A percentile compares a stretch with the other conserved stretches of the same genome.
phyloP scores from a whole-genome alignment of 1,139 yeast genomes.

The Lodderomyces oxycetoniae region DNA sequence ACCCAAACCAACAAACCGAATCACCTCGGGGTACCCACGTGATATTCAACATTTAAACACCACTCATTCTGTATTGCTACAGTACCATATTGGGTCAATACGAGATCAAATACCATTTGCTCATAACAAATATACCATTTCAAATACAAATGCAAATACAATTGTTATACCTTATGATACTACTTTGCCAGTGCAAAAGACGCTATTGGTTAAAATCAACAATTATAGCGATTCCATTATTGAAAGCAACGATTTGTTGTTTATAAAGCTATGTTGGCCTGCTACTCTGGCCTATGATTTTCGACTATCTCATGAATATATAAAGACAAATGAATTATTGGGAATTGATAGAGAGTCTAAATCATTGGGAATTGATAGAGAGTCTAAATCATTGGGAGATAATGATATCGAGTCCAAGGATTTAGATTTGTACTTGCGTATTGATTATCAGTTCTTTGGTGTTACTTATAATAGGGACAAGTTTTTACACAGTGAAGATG shows the following conservation, averaged over 20 bases:
- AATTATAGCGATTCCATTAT: constrained; percentile 29
- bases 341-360: neutral
- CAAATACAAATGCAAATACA: constrained; percentile 5
- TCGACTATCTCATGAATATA: constrained; percentile 20
- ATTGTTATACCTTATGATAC: constrained; percentile 16
- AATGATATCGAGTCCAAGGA: constrained; percentile 6
- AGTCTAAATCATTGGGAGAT: neutral
- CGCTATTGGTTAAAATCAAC: constrained; percentile 30
- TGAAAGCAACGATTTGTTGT: constrained; percentile 28
- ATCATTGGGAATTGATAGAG: neutral
- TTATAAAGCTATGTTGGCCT: constrained; percentile 44
- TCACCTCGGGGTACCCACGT: neutral
- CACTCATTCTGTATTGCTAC: constrained; percentile 23
- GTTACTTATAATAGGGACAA: constrained; percentile 18
- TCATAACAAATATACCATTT: constrained; percentile 1
- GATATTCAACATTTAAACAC: constrained; percentile 17
- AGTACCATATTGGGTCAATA: constrained; percentile 29
- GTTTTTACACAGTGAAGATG: constrained; percentile 14
- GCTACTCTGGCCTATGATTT: constrained; percentile 36
- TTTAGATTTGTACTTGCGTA: constrained; percentile 29
- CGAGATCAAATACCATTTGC: constrained; percentile 4
- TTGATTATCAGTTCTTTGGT: constrained; percentile 25
- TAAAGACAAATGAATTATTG: constrained; percentile 13
- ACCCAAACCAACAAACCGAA: constrained; percentile 18
- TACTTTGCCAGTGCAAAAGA: constrained; percentile 13